phyloP scores from a whole-genome alignment of 208 protist species.

The Strigomonas galati region DNA sequence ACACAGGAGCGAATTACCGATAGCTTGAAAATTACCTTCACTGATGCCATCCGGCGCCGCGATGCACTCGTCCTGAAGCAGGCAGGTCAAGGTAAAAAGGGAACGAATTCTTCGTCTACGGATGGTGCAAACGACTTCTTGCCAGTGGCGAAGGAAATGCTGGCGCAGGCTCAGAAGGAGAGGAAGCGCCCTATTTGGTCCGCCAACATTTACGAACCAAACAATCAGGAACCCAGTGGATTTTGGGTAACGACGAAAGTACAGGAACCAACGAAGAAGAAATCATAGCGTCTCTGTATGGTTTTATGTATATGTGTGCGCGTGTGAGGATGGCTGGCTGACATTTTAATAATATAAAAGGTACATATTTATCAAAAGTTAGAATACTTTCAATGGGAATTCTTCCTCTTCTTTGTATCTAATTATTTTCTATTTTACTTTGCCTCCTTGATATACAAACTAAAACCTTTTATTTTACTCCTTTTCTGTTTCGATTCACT shows the following conservation, averaged over 20 bases:
- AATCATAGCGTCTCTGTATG: not conserved
- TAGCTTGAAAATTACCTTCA: slow-evolving; percentile 65
- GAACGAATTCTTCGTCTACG: not conserved
- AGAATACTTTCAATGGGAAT: not conserved
- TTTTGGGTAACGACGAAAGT: slow-evolving; percentile 81
- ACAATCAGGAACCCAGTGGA: slow-evolving; percentile 26
- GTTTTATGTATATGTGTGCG: slow-evolving; percentile 3
- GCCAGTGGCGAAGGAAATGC: not conserved
- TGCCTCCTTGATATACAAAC: no score
- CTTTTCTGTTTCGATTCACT: no score
- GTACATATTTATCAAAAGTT: not conserved
- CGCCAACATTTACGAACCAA: slow-evolving; percentile 56
- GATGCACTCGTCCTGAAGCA: slow-evolving; percentile 80
- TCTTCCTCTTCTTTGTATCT: slow-evolving; percentile 12
- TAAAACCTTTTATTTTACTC: no score
- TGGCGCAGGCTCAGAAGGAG: slow-evolving; percentile 27
- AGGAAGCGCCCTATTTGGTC: slow-evolving; percentile 62
- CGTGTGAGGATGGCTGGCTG: not conserved
- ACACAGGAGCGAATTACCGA: slow-evolving; percentile 62
- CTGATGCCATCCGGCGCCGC: slow-evolving; percentile 65
- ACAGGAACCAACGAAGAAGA: slow-evolving; percentile 7
- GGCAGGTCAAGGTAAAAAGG: slow-evolving; percentile 20
- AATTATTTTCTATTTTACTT: slow-evolving; percentile 11
- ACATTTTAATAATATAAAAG: not conserved
- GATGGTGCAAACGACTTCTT: not conserved